Percentiles rank a stretch among this genome's conserved stretches.
Evolutionary conservation across 345 rosid species (phyloP).

Genomic region (Triadica sebifera): DNA sequence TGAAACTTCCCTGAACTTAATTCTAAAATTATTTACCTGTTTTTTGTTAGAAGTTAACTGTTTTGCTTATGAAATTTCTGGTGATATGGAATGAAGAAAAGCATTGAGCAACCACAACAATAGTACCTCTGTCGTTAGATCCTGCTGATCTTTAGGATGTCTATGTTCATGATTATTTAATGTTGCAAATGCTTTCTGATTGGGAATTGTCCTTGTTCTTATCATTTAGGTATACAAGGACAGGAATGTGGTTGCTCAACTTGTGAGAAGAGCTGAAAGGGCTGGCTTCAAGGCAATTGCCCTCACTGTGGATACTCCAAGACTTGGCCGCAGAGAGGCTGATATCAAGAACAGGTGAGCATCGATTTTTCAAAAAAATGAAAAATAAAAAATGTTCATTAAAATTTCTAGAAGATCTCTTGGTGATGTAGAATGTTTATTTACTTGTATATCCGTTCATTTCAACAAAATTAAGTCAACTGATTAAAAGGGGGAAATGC

Average conservation of each 20-base stretch:
- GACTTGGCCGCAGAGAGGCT: conserved; percentile 92
- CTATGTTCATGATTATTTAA: background rate
- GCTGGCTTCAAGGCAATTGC: conserved; percentile 95
- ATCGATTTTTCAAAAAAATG: conserved; percentile 24
- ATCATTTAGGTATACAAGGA: conserved; percentile 64
- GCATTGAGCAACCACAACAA: background rate
- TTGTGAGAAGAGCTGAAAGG: conserved; percentile 83
- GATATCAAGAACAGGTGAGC: conserved; percentile 93
- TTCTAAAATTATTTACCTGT: background rate
- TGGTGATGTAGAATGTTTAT: background rate
- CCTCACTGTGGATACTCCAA: conserved; percentile 90
- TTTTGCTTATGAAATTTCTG: background rate
- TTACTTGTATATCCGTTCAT: background rate
- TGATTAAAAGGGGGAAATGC: background rate
- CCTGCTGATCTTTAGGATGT: background rate
- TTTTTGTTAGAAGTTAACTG: background rate
- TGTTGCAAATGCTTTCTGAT: background rate
- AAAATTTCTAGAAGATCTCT: background rate
- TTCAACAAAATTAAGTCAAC: background rate
- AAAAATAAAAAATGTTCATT: background rate
- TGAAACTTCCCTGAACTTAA: background rate
- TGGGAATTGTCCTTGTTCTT: background rate
- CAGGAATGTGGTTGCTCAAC: conserved; percentile 78
- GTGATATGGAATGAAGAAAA: background rate
- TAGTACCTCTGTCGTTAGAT: background rate